A percentile compares a stretch with the other conserved stretches of the same genome.
Conservation (phyloP, 2,329 filamentous ascomycete genomes). For the Cordyceps cateniannulata region DNA sequence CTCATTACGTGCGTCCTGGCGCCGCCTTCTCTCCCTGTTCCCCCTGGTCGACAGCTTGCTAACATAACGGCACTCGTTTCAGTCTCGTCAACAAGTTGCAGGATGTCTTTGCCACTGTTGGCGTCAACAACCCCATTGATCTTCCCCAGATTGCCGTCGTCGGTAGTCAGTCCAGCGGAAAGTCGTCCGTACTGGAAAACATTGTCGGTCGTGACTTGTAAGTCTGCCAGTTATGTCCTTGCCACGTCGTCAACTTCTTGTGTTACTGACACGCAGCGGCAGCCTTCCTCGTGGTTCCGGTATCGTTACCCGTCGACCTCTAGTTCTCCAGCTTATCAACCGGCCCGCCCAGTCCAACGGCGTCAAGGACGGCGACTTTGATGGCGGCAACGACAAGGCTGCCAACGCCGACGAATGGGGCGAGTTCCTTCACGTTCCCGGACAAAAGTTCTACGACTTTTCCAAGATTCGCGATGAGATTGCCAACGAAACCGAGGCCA, state of each 20-base stretch:
- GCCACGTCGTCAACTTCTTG: slow-evolving; percentile 10
- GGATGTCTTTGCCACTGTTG: slow-evolving; percentile 97
- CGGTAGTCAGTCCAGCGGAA: slow-evolving; percentile 96
- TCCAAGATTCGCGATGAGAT: slow-evolving; percentile 98
- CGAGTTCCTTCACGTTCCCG: slow-evolving; percentile 96
- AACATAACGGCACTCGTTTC: neutral
- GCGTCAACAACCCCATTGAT: slow-evolving; percentile 98
- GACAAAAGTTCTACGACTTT: slow-evolving; percentile 97
- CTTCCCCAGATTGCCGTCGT: slow-evolving; percentile 97
- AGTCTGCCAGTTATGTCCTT: slow-evolving; percentile 32
- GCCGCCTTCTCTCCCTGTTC: neutral
- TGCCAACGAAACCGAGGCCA: slow-evolving; percentile 88
- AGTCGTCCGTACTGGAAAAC: slow-evolving; percentile 98
- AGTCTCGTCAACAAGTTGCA: slow-evolving; percentile 97
- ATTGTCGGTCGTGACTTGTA: slow-evolving; percentile 99
- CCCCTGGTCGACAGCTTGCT: slow-evolving; percentile 12
- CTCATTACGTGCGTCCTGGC: slow-evolving; percentile 51
- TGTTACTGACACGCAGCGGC: slow-evolving; percentile 18
- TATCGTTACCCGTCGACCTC: slow-evolving; percentile 92
- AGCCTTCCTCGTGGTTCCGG: slow-evolving; percentile 95
- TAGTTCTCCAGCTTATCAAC: slow-evolving; percentile 98
- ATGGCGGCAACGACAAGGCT: slow-evolving; percentile 68
- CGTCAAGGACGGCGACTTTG: slow-evolving; percentile 57
- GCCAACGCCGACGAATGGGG: slow-evolving; percentile 96
- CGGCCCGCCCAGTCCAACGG: slow-evolving; percentile 71